Base-by-base conservation (phyloP, 2,329 filamentous ascomycete genomes). In the Pseudogymnoascus sp. region DNA sequence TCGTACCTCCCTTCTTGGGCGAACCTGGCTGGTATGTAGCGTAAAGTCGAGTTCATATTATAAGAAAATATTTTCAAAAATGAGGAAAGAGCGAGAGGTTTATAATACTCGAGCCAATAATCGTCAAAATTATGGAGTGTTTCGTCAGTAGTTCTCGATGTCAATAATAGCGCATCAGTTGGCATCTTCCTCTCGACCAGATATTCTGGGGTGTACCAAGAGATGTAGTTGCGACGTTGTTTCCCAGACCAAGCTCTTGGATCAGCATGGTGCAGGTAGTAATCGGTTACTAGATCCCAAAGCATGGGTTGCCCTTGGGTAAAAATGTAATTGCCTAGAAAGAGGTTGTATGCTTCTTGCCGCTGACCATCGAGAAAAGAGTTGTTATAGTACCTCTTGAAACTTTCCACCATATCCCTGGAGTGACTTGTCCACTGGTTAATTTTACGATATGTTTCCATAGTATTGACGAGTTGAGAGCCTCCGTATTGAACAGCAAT, bases 391-490 rank as follows among this genome's bases (percentile, higher is more conserved):
- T 97, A 99, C 28, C 94, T 85, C 75, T 97, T 99, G 79, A 99
- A 97, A 74, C 91, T 96, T 77, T 99, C 94, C 21, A 99, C 92
- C 93, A 99, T 97, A 74, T 99, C 94, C 68, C 94, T 84, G 2
- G 93, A 97, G 74, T 96, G 92, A 70, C 91, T 96, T 23, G 92
- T 96, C 94, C 94, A 99, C 74, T 97, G 93, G 69, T 97, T 97
- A 74, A 97, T 96, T 76, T 97, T 97, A 63, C 94, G 89, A 74
- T 99, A 99, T 4, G 94, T 99, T 68, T 96, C 92, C 92, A 99
- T 97, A 0, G 94, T 99, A 73, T 99, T 99, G 70, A 99, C 94
- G 0, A 99, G 83, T 75, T 99, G 94, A 2, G 92, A 97, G 8
- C 94, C 94, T 63, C 94, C 94, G 70, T 99, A 99, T 73, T 99